phyloP scores from a whole-genome alignment of 495 filamentous ascomycete species.

The Hyaloscypha hepaticicola region DNA sequence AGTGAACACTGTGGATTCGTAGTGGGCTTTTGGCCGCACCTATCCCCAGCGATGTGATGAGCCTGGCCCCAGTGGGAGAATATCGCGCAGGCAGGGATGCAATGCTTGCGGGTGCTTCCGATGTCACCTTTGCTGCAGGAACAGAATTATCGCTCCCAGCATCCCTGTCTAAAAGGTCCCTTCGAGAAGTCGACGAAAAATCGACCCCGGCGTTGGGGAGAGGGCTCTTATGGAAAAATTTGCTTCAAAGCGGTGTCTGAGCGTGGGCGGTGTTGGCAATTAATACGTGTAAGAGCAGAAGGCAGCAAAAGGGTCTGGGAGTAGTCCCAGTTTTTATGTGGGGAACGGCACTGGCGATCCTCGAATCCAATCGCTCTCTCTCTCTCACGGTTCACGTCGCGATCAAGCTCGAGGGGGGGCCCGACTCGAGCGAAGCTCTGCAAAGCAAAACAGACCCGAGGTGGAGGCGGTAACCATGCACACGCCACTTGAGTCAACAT shows the following conservation, averaged over 20 bases:
- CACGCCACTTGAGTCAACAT: neutral
- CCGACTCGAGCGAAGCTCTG: neutral
- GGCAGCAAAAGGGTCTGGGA: neutral
- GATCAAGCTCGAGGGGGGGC: neutral
- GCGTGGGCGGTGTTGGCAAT: neutral
- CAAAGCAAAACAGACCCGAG: neutral
- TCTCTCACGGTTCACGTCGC: constrained; percentile 4
- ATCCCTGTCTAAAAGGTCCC: neutral
- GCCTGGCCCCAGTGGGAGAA: neutral
- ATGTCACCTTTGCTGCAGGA: neutral
- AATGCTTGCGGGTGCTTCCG: neutral
- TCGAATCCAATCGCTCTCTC: neutral
- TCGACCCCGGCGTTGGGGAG: neutral
- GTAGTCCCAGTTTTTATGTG: too few relatives aligned
- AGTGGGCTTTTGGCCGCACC: neutral
- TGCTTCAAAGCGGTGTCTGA: neutral
- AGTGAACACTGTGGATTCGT: too few relatives aligned
- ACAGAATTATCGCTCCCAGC: neutral
- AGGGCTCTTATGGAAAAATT: neutral
- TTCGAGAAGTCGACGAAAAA: neutral
- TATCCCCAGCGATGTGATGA: too few relatives aligned
- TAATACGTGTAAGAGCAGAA: neutral
- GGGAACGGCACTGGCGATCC: neutral
- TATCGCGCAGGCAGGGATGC: neutral
- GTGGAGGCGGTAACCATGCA: neutral